phyloP scores from a whole-genome alignment of 768 basidiomycete genomes.

The Gymnopilus dilepis region DNA sequence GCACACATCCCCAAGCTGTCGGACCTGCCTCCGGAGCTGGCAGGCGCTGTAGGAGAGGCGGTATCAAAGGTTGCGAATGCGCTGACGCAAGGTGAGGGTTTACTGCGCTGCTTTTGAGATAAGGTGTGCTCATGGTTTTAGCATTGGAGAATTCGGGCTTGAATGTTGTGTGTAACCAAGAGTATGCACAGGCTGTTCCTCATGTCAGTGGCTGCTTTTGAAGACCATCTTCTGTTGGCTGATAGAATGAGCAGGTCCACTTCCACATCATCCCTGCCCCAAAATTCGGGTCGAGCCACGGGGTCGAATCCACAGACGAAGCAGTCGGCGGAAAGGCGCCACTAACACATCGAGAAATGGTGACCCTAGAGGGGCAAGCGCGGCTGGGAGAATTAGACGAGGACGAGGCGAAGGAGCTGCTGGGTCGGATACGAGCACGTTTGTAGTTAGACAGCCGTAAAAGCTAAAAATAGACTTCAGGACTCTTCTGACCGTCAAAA shows the following conservation, averaged over 20 bases:
- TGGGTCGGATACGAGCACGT: slow-evolving; percentile 23
- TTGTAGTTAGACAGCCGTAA: slow-evolving; percentile 13
- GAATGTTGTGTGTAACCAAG: slow-evolving; percentile 82
- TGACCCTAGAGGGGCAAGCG: slow-evolving; percentile 60
- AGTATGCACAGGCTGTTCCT: slow-evolving; percentile 82
- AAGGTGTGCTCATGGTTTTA: slow-evolving; percentile 27
- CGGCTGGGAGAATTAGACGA: slow-evolving; percentile 61
- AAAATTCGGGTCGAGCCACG: slow-evolving; percentile 34
- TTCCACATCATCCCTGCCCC: slow-evolving; percentile 82
- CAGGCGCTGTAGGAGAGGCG: slow-evolving; percentile 60
- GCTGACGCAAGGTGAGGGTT: slow-evolving; percentile 57
- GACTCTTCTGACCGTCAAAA: neutral
- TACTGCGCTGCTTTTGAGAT: slow-evolving; percentile 1
- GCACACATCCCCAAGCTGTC: slow-evolving; percentile 64
- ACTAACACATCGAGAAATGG: slow-evolving; percentile 58
- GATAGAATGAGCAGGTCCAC: slow-evolving; percentile 56
- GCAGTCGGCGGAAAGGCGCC: slow-evolving; percentile 26
- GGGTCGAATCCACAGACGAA: slow-evolving; percentile 14
- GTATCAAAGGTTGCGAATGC: slow-evolving; percentile 68
- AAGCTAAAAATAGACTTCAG: slow-evolving; percentile 16
- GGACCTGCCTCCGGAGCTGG: slow-evolving; percentile 64
- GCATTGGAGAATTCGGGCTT: slow-evolving; percentile 69
- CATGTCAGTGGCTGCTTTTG: slow-evolving; percentile 52
- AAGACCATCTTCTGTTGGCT: neutral
- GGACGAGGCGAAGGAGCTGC: slow-evolving; percentile 53